phyloP scores from a whole-genome alignment of 352 stramenopile genomes.

The Pythium myriotylum region DNA sequence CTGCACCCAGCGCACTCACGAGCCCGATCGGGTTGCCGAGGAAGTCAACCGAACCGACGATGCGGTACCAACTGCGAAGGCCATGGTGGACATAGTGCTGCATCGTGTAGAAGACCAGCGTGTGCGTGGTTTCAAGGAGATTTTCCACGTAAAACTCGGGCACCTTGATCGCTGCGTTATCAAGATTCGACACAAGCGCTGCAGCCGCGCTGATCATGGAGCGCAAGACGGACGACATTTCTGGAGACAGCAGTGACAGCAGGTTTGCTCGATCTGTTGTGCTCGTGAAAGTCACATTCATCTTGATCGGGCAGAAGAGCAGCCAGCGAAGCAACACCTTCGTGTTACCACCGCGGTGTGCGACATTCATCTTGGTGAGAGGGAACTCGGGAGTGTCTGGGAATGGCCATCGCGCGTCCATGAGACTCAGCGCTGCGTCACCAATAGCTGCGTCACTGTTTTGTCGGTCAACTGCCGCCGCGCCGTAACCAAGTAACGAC shows the following conservation, averaged over 20 bases:
- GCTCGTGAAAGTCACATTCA: constrained; percentile 88
- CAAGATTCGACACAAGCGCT: constrained; percentile 82
- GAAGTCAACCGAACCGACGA: constrained; percentile 90
- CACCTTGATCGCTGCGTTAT: constrained; percentile 86
- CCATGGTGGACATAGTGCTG: constrained; percentile 88
- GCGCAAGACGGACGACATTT: constrained; percentile 79
- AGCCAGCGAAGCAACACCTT: constrained; percentile 83
- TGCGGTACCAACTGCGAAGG: constrained; percentile 84
- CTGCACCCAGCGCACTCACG: constrained; percentile 86
- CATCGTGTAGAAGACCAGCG: constrained; percentile 83
- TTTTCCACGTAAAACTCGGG: constrained; percentile 92
- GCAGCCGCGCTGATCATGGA: constrained; percentile 81
- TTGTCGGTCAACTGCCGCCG: constrained; percentile 28
- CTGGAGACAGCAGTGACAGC: constrained; percentile 76
- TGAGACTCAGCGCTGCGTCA: constrained; percentile 30
- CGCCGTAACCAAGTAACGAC: constrained; percentile 33
- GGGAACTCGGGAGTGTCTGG: constrained; percentile 25
- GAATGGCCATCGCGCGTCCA: constrained; percentile 30
- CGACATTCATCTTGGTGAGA: constrained; percentile 27
- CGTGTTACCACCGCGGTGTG: constrained; percentile 48
- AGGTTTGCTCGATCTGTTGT: constrained; percentile 82
- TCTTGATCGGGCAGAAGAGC: constrained; percentile 82
- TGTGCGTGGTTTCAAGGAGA: constrained; percentile 84
- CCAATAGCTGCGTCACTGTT: constrained; percentile 29
- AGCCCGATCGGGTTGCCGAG: constrained; percentile 91